phyloP scores from a whole-genome alignment of 176 grass and related monocot species.

The Avena insularis region DNA sequence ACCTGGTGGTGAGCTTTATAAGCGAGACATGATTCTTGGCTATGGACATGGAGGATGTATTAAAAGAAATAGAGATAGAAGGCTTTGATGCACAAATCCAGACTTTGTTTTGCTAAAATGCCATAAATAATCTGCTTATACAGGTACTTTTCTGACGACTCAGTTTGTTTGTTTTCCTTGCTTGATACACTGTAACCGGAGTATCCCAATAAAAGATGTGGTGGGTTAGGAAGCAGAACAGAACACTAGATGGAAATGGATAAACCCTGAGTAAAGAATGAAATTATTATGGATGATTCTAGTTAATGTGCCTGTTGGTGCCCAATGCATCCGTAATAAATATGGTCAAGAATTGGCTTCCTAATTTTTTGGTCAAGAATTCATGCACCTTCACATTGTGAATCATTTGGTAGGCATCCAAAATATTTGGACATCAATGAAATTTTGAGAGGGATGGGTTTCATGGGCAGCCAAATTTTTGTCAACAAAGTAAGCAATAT shows the following conservation, averaged over 20 bases:
- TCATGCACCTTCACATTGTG: neutral
- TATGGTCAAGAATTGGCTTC: neutral
- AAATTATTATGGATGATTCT: neutral
- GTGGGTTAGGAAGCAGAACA: neutral
- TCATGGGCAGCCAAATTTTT: neutral
- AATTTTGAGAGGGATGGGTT: neutral
- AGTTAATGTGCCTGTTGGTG: neutral
- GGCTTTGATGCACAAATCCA: slow-evolving; percentile 90
- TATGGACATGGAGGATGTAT: slow-evolving; percentile 97
- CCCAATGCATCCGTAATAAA: neutral
- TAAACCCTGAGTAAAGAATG: neutral
- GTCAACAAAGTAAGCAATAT: neutral
- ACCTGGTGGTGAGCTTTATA: slow-evolving; percentile 97
- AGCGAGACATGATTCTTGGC: slow-evolving; percentile 92
- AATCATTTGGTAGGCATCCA: neutral
- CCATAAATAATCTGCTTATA: slow-evolving; percentile 78
- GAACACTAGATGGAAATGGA: neutral
- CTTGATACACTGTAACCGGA: neutral
- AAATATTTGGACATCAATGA: too few species aligned
- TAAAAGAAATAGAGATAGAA: slow-evolving; percentile 95
- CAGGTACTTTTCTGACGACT: slow-evolving; percentile 56
- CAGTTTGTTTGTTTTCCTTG: slow-evolving; percentile 6
- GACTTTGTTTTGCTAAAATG: slow-evolving; percentile 97
- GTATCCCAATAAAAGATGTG: neutral
- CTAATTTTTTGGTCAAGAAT: neutral